Evolutionary conservation across 2,329 filamentous ascomycete species (phyloP).

Genomic region (Pseudocercospora pini-densiflorae): DNA sequence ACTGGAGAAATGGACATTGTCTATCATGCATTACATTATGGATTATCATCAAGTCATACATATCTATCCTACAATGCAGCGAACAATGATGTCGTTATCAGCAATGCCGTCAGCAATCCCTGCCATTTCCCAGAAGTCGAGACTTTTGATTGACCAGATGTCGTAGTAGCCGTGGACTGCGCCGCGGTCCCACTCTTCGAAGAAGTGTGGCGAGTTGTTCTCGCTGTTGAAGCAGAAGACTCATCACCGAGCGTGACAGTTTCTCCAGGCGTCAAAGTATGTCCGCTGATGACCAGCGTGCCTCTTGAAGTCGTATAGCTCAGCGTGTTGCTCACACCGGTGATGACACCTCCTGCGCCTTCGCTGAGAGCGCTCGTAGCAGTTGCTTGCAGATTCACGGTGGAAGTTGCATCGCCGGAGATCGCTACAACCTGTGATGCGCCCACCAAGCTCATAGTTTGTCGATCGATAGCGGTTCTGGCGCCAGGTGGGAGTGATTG

Average conservation of each 20-base stretch:
- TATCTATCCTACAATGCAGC: not conserved
- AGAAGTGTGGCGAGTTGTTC: not conserved
- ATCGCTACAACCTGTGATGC: not conserved
- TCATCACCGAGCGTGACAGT: not conserved
- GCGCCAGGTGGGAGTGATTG: slow-evolving; percentile 7
- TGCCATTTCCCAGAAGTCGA: not conserved
- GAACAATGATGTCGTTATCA: not conserved
- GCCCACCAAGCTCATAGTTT: slow-evolving; percentile 6
- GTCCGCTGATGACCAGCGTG: slow-evolving; percentile 7
- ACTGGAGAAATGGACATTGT: too few relatives aligned
- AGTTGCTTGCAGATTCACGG: slow-evolving; percentile 1
- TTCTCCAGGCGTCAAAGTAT: slow-evolving; percentile 6
- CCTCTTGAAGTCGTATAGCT: slow-evolving; percentile 3
- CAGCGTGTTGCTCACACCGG: slow-evolving; percentile 2
- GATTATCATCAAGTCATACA: not conserved
- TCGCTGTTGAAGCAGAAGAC: not conserved
- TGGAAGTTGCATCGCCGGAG: not conserved
- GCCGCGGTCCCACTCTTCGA: not conserved
- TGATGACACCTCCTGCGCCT: slow-evolving; percentile 4
- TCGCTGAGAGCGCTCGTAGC: not conserved
- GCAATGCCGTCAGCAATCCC: not conserved
- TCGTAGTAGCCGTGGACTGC: not conserved
- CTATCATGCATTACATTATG: too few relatives aligned
- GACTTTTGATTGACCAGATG: not conserved
- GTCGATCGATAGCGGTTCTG: not conserved